Evolutionary conservation across 2,329 filamentous ascomycete genomes (phyloP).

Genomic region (Pseudogymnoascus sp.): DNA sequence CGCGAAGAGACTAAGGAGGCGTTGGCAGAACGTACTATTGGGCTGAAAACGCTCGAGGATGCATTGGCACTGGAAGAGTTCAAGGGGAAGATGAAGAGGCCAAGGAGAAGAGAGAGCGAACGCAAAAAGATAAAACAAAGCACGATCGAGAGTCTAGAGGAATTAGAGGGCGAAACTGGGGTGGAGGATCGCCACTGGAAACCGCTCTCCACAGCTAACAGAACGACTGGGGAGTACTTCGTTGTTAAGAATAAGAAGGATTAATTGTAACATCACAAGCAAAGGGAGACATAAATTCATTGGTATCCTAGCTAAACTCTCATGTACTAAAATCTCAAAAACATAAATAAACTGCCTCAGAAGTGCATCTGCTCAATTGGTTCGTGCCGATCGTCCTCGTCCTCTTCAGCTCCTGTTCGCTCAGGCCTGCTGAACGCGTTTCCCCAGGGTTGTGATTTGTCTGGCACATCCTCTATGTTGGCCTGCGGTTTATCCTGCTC

Average conservation of each 20-base stretch:
- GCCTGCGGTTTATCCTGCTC: constrained; percentile 14
- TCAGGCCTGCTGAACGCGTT: neutral
- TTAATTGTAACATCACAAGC: constrained; percentile 5
- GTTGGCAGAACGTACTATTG: constrained; percentile 51
- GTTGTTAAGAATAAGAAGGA: constrained; percentile 30
- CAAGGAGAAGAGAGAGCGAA: constrained; percentile 19
- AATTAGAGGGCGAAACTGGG: constrained; percentile 12
- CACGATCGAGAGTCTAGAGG: constrained; percentile 7
- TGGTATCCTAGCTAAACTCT: constrained; percentile 8
- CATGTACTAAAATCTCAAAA: constrained; percentile 2
- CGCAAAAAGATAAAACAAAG: neutral
- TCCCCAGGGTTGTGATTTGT: neutral
- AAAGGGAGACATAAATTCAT: constrained; percentile 7
- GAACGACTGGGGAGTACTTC: constrained; percentile 31
- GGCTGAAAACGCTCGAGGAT: constrained; percentile 48
- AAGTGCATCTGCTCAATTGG: constrained; percentile 21
- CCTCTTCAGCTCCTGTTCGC: constrained; percentile 27
- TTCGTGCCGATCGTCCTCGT: constrained; percentile 25
- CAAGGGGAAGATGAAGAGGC: constrained; percentile 40
- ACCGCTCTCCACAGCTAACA: constrained; percentile 26
- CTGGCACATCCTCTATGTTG: constrained; percentile 9
- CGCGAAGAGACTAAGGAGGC: constrained; percentile 67
- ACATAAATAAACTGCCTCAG: constrained; percentile 10
- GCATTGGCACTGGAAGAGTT: constrained; percentile 55
- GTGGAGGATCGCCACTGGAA: constrained; percentile 21